Evolutionary conservation across 1,139 yeast species (phyloP).

Genomic region (Arxiozyma bovina): DNA sequence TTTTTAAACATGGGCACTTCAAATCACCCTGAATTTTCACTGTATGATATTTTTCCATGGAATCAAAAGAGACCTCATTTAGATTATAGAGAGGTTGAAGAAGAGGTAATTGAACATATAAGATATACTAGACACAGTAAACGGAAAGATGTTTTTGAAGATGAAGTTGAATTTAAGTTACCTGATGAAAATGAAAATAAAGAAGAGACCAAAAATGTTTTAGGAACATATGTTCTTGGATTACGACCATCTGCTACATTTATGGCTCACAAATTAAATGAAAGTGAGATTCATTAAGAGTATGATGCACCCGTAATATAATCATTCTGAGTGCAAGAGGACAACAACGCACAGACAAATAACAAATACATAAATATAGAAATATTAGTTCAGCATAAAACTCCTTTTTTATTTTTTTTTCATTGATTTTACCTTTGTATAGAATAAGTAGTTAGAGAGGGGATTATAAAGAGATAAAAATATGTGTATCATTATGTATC

Average conservation of each 20-base stretch:
- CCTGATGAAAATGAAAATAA: constrained; percentile 11
- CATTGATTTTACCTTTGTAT: background rate
- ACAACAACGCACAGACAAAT: background rate
- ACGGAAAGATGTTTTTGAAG: constrained; percentile 3
- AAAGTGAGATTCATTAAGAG: background rate
- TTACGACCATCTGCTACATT: constrained; percentile 27
- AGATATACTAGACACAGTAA: constrained; percentile 4
- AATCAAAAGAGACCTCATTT: constrained; percentile 12
- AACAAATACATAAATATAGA: background rate
- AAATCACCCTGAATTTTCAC: constrained; percentile 13
- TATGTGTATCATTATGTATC: background rate
- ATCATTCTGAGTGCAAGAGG: background rate
- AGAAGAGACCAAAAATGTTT: constrained; percentile 11
- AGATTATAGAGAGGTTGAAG: constrained; percentile 24
- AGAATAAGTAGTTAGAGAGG: background rate
- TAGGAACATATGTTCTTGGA: constrained; percentile 22
- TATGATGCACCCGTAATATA: background rate
- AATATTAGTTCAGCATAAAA: too few relatives aligned
- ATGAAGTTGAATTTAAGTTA: constrained; percentile 1
- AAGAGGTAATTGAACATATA: constrained; percentile 9
- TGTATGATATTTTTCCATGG: constrained; percentile 20
- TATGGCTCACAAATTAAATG: constrained; percentile 18
- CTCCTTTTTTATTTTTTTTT: too few relatives aligned
- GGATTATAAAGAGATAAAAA: background rate
- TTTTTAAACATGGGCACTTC: constrained; percentile 27